Evolutionary conservation across 2,329 filamentous ascomycete genomes (phyloP).

Genomic region (Stagonosporopsis vannaccii): DNA sequence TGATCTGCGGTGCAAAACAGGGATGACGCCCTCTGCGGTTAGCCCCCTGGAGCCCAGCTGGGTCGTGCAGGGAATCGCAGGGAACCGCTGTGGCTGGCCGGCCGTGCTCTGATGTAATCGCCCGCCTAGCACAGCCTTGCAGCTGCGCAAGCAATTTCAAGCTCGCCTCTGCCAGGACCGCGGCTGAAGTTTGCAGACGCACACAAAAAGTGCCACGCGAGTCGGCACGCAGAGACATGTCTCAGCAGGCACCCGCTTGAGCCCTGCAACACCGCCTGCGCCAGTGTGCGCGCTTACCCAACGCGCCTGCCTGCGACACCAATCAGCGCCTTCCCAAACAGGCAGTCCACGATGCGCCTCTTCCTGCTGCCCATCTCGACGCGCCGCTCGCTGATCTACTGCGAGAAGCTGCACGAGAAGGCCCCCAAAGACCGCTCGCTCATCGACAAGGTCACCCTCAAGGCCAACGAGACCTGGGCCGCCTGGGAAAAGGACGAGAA

Average conservation of each 20-base stretch:
- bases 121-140: slow-evolving; percentile 17
- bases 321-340: slow-evolving; percentile 12
- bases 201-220: slow-evolving; percentile 22
- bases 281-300: slow-evolving; percentile 29
- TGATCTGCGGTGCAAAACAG: slow-evolving; percentile 24
- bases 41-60: neutral
- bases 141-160: slow-evolving; percentile 15
- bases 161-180: slow-evolving; percentile 15
- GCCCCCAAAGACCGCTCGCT: slow-evolving; percentile 58
- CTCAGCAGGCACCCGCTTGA: slow-evolving; percentile 20
- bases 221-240: slow-evolving; percentile 26
- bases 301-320: slow-evolving; percentile 12
- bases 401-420: slow-evolving; percentile 73
- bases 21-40: slow-evolving; percentile 16
- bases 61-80: slow-evolving; percentile 5
- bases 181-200: neutral
- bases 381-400: slow-evolving; percentile 89
- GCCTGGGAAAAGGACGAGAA: slow-evolving; percentile 83
- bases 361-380: slow-evolving; percentile 94
- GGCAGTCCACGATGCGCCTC: slow-evolving; percentile 73
- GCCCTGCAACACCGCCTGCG: slow-evolving; percentile 22
- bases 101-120: slow-evolving; percentile 19
- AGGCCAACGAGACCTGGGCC: slow-evolving; percentile 80
- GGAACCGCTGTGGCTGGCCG: slow-evolving; percentile 8
- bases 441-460: slow-evolving; percentile 73